Base-by-base conservation (phyloP, 2,329 filamentous ascomycete species). In the Fonsecaea erecta region DNA sequence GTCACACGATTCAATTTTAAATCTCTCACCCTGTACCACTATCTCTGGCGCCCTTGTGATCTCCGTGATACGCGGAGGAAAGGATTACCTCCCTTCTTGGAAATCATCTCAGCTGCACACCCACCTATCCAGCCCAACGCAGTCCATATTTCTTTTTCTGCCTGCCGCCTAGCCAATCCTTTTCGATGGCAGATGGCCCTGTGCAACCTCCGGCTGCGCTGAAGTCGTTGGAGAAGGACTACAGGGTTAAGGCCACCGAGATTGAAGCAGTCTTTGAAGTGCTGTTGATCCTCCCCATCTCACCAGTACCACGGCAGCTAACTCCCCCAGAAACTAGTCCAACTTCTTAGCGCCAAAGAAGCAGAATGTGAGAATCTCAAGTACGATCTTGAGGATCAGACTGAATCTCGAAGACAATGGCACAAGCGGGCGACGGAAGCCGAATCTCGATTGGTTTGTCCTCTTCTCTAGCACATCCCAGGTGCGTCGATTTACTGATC, bases 381-480 rank as follows among this genome's bases (percentile, higher is more conserved):
- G 24, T 60, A 62, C 28, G 66, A 68, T 60, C 57, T 68, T n/a
- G 46, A 64, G 18, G 64, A 68, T 30, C 63, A 68, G 35, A 66
- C 64, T n/a, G 62, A 68, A 35, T 66, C 63, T 34, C 61, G 66
- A 21, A 64, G 66, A n/a, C 57, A 58, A 11, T 68, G 66, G 66
- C 66, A 68, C 52, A 64, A 66, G 53, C 61, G 66, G 37, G 66
- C 66, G 11, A 56, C 43, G 12, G 66, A 68, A 34, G 61, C 60
- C 53, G 66, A 68, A 52, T 62, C 48, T 34, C 60, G 61, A 43
- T 53, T 66, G 28, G 66, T 66, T 51, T 26, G 66, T 58, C 14
- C 8, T 21, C n/a, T 28, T 56, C 18, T 51, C 28, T n/a, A 30
- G 34, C 16, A 43, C 32, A 26, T 16, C 18, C 51, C 3, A 24